Evolutionary conservation across 2,329 filamentous ascomycete genomes (phyloP).

Genomic region (Lecanicillium sp.): DNA sequence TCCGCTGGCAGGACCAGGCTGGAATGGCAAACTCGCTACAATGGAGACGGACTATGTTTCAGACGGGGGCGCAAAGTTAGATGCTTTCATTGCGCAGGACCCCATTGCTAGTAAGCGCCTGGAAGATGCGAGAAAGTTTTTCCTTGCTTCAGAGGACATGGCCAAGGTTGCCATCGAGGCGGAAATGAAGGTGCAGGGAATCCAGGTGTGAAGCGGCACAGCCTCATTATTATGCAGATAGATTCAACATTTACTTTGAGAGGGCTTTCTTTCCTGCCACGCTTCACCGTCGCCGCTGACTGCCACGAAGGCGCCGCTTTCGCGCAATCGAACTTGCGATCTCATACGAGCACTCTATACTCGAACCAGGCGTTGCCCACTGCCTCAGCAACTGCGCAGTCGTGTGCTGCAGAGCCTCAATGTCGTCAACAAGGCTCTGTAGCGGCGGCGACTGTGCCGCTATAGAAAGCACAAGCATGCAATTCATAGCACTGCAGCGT

Average conservation of each 20-base stretch:
- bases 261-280: neutral
- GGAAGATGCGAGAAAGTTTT: slow-evolving; percentile 30
- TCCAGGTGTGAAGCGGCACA: too few species aligned
- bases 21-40: slow-evolving; percentile 30
- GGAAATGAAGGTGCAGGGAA: slow-evolving; percentile 8
- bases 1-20: slow-evolving; percentile 27
- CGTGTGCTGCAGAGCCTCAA: slow-evolving; percentile 7
- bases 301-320: too few species aligned
- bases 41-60: slow-evolving; percentile 39
- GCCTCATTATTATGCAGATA: too few species aligned
- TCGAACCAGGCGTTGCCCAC: slow-evolving; percentile 11
- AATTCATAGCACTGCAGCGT: slow-evolving; percentile 1
- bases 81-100: slow-evolving; percentile 33
- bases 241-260: too few species aligned
- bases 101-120: slow-evolving; percentile 27
- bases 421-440: slow-evolving; percentile 6
- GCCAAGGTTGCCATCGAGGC: slow-evolving; percentile 19
- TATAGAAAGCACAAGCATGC: slow-evolving; percentile 10
- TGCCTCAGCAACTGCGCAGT: slow-evolving; percentile 8
- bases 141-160: slow-evolving; percentile 25
- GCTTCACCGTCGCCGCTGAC: too few species aligned
- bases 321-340: slow-evolving; percentile 4
- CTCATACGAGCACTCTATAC: slow-evolving; percentile 10
- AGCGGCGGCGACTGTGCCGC: slow-evolving; percentile 12
- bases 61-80: slow-evolving; percentile 32